A percentile compares a stretch with the other conserved stretches of the same genome.
Evolutionary conservation across 2,329 filamentous ascomycete species (phyloP).

Genomic region (Cladorrhinum sp.): DNA sequence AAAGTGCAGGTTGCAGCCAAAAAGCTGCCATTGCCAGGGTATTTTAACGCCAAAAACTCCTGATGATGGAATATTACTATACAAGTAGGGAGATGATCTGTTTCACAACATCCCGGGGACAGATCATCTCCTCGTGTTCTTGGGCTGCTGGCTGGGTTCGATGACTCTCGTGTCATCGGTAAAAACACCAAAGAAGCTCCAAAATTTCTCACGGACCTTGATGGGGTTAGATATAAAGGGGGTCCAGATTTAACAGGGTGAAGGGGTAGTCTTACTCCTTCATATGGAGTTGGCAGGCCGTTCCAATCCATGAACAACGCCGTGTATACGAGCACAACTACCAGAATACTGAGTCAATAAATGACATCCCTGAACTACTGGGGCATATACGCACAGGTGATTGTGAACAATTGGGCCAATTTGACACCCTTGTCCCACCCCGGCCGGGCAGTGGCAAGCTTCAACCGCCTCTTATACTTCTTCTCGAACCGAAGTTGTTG

Average conservation of each 20-base stretch:
- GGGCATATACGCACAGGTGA: constrained; percentile 47
- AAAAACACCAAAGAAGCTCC: constrained; percentile 33
- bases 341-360: constrained; percentile 6
- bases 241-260: constrained; percentile 5
- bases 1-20: constrained; percentile 5
- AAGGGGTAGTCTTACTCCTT: constrained; percentile 40
- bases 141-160: constrained; percentile 23
- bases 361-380: constrained; percentile 11
- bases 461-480: constrained; percentile 69
- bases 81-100: constrained; percentile 17
- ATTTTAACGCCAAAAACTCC: constrained; percentile 34
- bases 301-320: constrained; percentile 62
- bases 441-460: constrained; percentile 59
- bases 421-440: constrained; percentile 63
- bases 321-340: constrained; percentile 54
- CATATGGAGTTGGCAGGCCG: constrained; percentile 46
- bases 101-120: not conserved
- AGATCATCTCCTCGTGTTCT: not conserved
- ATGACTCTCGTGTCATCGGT: constrained; percentile 25
- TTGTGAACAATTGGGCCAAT: constrained; percentile 59
- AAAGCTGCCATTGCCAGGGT: constrained; percentile 25
- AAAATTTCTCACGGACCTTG: constrained; percentile 42
- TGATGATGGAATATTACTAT: constrained; percentile 22
- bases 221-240: not conserved
- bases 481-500: constrained; percentile 77